Conservation (phyloP, 768 basidiomycete genomes). For the Lyophyllum decastes region DNA sequence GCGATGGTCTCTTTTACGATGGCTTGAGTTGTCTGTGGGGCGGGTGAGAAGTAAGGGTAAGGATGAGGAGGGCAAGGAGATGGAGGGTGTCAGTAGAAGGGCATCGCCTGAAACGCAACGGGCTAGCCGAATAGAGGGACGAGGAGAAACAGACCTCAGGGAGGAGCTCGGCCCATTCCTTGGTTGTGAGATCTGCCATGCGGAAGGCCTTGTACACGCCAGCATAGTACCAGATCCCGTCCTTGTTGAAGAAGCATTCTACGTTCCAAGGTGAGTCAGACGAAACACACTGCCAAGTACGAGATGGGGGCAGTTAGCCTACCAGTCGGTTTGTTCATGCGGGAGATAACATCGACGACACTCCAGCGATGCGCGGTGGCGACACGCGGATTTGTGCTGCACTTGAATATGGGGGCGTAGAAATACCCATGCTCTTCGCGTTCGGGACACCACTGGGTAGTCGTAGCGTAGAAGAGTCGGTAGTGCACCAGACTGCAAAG, state of each 20-base stretch:
- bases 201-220: constrained; percentile 72
- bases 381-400: constrained; percentile 77
- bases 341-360: constrained; percentile 59
- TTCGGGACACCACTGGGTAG: constrained; percentile 79
- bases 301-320: constrained; percentile 3
- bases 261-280: not conserved
- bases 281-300: not conserved
- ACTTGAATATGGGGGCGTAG: constrained; percentile 73
- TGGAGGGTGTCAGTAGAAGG: not conserved
- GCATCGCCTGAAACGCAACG: not conserved
- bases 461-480: constrained; percentile 64
- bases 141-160: constrained; percentile 47
- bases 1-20: constrained; percentile 73
- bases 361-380: constrained; percentile 77
- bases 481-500: constrained; percentile 60
- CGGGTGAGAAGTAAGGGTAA: not conserved
- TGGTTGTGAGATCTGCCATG: constrained; percentile 62
- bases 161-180: constrained; percentile 71
- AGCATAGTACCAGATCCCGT: constrained; percentile 83
- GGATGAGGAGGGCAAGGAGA: not conserved
- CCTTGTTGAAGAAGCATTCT: constrained; percentile 85
- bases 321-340: constrained; percentile 68
- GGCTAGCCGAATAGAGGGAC: not conserved
- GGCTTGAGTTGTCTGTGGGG: constrained; percentile 56
- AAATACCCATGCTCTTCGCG: constrained; percentile 84